Percentiles rank a stretch among this genome's conserved stretches.
phyloP scores from a whole-genome alignment of 2,329 filamentous ascomycete genomes.

The Alternaria arbusti region DNA sequence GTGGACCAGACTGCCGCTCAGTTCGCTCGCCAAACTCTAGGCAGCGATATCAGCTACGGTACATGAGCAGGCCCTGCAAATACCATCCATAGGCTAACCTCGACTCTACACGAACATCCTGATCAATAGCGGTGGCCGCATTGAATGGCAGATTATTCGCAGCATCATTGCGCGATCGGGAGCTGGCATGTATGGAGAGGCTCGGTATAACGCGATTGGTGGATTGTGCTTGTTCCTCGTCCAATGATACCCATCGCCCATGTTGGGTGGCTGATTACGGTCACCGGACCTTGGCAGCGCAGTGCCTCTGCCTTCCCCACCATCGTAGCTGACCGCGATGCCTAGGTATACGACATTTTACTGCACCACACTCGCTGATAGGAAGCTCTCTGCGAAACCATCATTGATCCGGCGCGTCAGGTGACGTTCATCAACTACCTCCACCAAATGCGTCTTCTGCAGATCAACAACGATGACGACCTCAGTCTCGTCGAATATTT shows the following conservation, averaged over 20 bases:
- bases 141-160: neutral
- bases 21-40: neutral
- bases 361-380: neutral
- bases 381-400: neutral
- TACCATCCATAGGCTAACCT: neutral
- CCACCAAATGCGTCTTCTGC: neutral
- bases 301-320: neutral
- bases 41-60: neutral
- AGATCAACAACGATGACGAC: neutral
- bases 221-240: neutral
- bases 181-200: neutral
- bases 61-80: neutral
- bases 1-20: neutral
- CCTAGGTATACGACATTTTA: neutral
- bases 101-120: neutral
- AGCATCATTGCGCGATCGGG: neutral
- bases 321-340: neutral
- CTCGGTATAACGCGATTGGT: neutral
- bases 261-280: neutral
- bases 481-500: neutral
- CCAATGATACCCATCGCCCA: neutral
- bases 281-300: neutral
- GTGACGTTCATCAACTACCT: neutral
- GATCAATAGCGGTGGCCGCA: neutral
- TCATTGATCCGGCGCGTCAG: neutral